Evolutionary conservation across 768 basidiomycete species (phyloP).

Genomic region (Suillus luteus): DNA sequence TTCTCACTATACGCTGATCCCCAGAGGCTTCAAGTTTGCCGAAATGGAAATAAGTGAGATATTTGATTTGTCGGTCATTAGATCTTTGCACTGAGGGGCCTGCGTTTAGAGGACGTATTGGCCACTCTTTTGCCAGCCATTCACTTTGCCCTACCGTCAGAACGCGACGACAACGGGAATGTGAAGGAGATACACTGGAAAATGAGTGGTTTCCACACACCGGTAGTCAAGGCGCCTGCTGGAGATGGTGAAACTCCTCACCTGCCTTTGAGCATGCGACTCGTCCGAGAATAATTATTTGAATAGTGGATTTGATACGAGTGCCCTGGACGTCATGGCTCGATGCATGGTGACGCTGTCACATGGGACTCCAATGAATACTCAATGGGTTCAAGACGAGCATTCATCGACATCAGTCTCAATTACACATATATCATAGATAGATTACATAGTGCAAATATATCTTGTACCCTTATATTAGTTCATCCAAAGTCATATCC

Average conservation of each 20-base stretch:
- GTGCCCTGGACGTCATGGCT: conserved; percentile 15
- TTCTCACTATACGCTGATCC: background rate
- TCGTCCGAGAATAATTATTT: background rate
- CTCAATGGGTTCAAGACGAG: background rate
- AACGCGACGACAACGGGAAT: conserved; percentile 10
- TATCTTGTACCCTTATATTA: conserved; percentile 26
- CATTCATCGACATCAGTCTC: background rate
- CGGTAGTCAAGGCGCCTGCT: conserved; percentile 27
- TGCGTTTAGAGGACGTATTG: conserved; percentile 26
- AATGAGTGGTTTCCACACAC: conserved; percentile 27
- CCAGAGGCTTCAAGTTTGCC: conserved; percentile 45
- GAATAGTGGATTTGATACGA: conserved; percentile 30
- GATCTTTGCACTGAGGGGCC: background rate
- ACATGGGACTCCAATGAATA: background rate
- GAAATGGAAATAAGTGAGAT: conserved; percentile 51
- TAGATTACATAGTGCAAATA: conserved; percentile 14
- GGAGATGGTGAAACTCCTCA: conserved; percentile 25
- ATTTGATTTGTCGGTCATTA: background rate
- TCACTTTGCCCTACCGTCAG: conserved; percentile 27
- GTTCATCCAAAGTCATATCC: conserved; percentile 56
- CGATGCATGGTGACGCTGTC: conserved; percentile 19
- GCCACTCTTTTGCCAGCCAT: conserved; percentile 26
- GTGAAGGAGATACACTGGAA: conserved; percentile 30
- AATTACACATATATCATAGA: conserved; percentile 18
- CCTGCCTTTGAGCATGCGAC: conserved; percentile 20